Evolutionary conservation across 176 grass and related monocot species (phyloP).

Genomic region (Paspalum vaginatum): DNA sequence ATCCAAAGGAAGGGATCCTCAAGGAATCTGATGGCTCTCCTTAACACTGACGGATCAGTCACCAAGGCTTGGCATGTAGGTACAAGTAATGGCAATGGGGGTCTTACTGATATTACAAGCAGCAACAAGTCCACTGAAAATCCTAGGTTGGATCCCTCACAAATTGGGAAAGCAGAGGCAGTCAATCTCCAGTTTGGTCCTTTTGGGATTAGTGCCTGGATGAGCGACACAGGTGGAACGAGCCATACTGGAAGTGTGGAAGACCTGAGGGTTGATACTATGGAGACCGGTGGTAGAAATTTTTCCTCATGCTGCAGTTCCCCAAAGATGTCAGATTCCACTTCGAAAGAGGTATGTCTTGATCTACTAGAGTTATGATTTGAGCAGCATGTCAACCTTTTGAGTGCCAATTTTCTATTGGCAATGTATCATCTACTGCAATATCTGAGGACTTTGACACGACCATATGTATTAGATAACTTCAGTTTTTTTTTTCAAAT

Average conservation of each 20-base stretch:
- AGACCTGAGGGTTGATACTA: constrained; percentile 60
- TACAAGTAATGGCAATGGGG: constrained; percentile 37
- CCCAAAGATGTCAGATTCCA: constrained; percentile 68
- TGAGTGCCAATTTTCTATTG: not conserved
- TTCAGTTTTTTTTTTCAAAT: not conserved
- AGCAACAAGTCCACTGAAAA: constrained; percentile 43
- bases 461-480: not conserved
- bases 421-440: not conserved
- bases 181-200: constrained; percentile 90
- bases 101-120: constrained; percentile 20
- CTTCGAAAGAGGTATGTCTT: constrained; percentile 80
- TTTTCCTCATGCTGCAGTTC: constrained; percentile 80
- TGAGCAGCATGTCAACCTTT: not conserved
- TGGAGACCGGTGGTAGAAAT: constrained; percentile 48
- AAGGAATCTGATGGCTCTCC: constrained; percentile 87
- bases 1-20: constrained; percentile 85
- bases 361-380: constrained; percentile 2
- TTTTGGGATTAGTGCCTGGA: constrained; percentile 92
- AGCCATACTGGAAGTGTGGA: constrained; percentile 78
- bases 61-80: constrained; percentile 86
- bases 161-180: constrained; percentile 68
- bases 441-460: not conserved
- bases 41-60: constrained; percentile 87
- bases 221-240: constrained; percentile 65
- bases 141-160: constrained; percentile 55